Base-by-base conservation (phyloP, 169 alveolate species). In the Ichthyophthirius multifiliis region DNA sequence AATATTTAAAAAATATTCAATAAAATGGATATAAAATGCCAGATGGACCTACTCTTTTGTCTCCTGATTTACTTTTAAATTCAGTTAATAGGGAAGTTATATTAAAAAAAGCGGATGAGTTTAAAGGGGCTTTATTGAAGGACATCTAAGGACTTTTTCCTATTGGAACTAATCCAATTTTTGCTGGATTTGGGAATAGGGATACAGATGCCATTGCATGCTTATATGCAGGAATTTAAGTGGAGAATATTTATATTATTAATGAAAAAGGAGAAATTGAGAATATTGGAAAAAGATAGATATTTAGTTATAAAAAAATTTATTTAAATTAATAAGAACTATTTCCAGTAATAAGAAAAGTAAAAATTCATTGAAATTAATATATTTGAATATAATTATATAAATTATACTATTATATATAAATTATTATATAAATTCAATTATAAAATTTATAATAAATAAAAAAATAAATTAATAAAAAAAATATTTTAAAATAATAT, bases 201-300 rank as follows among this genome's bases (percentile, higher is more conserved):
- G 89, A 86, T 39, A 90, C 95, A 10, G 96, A 92, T 83, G 96
- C 94, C 31, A 84, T 90, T 64, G 91, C 95, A 64, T 92, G 90
- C 73, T 65, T 91, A 83, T 89, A 86, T 45, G 88, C 90, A 39
- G 93, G 90, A 2, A 88, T 92, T 6, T 82, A 82, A 6, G 44
- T 89, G 43, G 82, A 85, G 7, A 89, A 82, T n/a, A 89, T 89
- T 43, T 92, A 83, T 48, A 89, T 92, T 43, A 86, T 92, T 20
- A 89, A 92, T 78, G 79, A 90, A 20, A 43, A 86, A 48, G 88
- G 94, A 5, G 88, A 85, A 43, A 65, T 92, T 34, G 74, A 79
- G 18, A 55, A 27, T 20, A 27, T 55, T 10, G 71, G 71, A 20
- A 55, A 23, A 23, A 27, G 31, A 27, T 34, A 55, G 15, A 55